A percentile compares a stretch with the other conserved stretches of the same genome.
Conservation (phyloP, 441 rosid genomes). For the Erodium texanum region DNA sequence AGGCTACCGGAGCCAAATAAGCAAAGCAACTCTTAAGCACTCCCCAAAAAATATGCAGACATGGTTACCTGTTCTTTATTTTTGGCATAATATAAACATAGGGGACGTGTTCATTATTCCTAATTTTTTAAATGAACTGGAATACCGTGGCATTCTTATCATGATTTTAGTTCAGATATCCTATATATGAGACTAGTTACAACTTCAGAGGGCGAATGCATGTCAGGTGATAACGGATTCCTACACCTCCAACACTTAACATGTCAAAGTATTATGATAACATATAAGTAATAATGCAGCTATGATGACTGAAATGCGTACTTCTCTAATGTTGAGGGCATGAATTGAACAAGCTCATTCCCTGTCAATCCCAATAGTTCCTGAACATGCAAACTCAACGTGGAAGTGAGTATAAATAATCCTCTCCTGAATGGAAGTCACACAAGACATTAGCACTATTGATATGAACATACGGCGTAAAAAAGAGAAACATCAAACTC, state of each 20-base stretch:
- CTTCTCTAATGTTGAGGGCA: constrained; percentile 62
- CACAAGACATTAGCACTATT: constrained; percentile 18
- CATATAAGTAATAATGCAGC: not conserved
- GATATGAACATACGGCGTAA: constrained; percentile 47
- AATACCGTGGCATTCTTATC: not conserved
- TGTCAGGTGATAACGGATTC: not conserved
- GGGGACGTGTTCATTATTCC: not conserved
- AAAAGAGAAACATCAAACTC: constrained; percentile 58
- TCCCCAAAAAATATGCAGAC: too few species aligned
- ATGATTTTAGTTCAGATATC: not conserved
- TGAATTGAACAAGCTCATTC: constrained; percentile 50
- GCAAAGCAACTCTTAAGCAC: not conserved
- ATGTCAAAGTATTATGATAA: constrained; percentile 4
- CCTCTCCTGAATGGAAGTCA: constrained; percentile 10
- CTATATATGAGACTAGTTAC: not conserved
- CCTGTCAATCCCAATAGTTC: constrained; percentile 67
- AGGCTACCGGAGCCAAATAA: not conserved
- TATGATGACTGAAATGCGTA: constrained; percentile 23
- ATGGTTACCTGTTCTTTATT: not conserved
- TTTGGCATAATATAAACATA: not conserved
- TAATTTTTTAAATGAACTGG: not conserved
- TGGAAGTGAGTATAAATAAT: constrained; percentile 13
- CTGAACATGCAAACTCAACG: constrained; percentile 26
- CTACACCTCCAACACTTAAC: not conserved
- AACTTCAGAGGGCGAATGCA: not conserved